A percentile compares a stretch with the other conserved stretches of the same genome.
Evolutionary conservation across 805 yeast genomes (phyloP).

Genomic region (Scheffersomyces stipitis): DNA sequence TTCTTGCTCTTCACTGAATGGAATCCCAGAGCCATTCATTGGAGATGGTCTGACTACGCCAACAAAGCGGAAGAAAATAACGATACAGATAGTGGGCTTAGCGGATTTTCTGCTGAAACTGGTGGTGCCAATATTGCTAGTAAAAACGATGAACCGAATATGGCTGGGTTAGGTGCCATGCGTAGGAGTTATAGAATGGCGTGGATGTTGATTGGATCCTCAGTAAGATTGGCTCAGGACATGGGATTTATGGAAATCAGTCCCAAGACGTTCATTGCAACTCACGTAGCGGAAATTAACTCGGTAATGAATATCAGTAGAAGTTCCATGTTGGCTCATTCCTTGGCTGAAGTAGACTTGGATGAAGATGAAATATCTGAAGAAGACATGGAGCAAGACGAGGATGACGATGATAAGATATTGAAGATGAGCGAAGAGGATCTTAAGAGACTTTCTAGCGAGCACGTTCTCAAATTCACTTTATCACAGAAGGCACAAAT

Average conservation of each 20-base stretch:
- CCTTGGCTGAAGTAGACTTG: constrained; percentile 65
- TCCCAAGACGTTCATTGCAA: constrained; percentile 73
- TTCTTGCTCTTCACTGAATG: constrained; percentile 87
- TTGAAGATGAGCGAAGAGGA: constrained; percentile 36
- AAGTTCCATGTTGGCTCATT: constrained; percentile 72
- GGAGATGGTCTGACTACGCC: constrained; percentile 84
- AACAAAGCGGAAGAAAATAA: constrained; percentile 50
- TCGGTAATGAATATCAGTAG: constrained; percentile 81
- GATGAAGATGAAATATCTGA: constrained; percentile 44
- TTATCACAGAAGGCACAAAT: constrained; percentile 70
- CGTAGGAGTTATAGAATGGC: constrained; percentile 86
- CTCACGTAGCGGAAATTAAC: constrained; percentile 81
- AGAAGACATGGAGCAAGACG: constrained; percentile 28
- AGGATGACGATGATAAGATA: constrained; percentile 25
- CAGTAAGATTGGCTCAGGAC: constrained; percentile 83
- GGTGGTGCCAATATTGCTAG: constrained; percentile 5
- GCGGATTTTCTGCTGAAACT: constrained; percentile 4
- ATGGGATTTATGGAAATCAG: constrained; percentile 76
- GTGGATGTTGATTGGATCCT: constrained; percentile 90
- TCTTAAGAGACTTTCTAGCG: constrained; percentile 20
- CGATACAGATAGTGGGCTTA: constrained; percentile 1
- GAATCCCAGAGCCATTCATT: constrained; percentile 94
- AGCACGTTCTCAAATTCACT: constrained; percentile 51
- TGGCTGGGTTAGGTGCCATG: constrained; percentile 81
- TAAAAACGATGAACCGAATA: constrained; percentile 39